Conservation (phyloP, 2,329 filamentous ascomycete genomes). For the Fusarium sulawesiense region DNA sequence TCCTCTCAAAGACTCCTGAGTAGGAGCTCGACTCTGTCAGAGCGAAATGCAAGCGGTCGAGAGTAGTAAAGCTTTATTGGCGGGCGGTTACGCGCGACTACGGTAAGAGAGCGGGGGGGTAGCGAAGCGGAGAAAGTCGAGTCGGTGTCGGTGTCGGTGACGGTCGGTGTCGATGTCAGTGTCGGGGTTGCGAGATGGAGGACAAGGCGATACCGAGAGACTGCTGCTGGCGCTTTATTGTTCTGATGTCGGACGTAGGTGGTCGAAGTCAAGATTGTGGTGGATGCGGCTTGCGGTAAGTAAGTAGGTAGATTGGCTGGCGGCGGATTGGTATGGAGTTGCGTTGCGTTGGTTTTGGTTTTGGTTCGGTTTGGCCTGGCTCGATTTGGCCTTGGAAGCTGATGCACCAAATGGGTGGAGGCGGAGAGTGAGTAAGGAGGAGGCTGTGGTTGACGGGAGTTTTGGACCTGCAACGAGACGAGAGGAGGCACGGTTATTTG, state of each 20-base stretch:
- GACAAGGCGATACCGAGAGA: constrained; percentile 7
- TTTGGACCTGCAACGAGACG: constrained; percentile 22
- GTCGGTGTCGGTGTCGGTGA: constrained; percentile 17
- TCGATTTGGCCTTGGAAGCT: constrained; percentile 20
- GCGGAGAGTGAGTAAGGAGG: constrained; percentile 27
- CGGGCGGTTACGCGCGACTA: constrained; percentile 40
- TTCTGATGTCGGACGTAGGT: constrained; percentile 29
- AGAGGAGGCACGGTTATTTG: constrained; percentile 23
- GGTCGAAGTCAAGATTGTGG: constrained; percentile 35
- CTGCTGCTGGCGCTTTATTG: constrained; percentile 12
- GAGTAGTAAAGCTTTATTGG: constrained; percentile 42
- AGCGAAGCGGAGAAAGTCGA: constrained; percentile 31
- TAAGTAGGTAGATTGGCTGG: constrained; percentile 18
- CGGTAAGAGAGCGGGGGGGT: constrained; percentile 33
- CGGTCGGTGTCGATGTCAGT: constrained; percentile 5
- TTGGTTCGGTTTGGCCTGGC: constrained; percentile 6
- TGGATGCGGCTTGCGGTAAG: constrained; percentile 36
- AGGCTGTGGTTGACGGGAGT: constrained; percentile 24
- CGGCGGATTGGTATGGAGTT: constrained; percentile 39
- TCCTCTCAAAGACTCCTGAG: constrained; percentile 53
- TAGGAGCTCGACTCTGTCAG: constrained; percentile 50
- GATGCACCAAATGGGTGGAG: constrained; percentile 37
- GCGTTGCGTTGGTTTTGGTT: constrained; percentile 23
- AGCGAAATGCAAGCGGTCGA: constrained; percentile 41
- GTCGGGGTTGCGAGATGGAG: constrained; percentile 10